phyloP scores from a whole-genome alignment of 192 early-diverging fungal genomes.

The Podila horticola region DNA sequence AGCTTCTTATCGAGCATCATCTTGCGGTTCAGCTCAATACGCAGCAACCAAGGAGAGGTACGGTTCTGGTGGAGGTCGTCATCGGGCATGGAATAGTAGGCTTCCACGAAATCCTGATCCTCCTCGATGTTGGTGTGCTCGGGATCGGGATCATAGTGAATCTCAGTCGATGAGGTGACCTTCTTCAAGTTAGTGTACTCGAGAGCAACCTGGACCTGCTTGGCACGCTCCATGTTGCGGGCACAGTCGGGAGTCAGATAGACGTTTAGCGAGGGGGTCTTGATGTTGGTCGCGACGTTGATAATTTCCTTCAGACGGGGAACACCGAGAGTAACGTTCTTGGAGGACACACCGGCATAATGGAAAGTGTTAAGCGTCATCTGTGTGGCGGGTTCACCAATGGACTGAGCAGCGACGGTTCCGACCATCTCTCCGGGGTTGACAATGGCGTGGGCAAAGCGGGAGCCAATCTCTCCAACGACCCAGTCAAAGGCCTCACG shows the following conservation, averaged over 20 bases:
- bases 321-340: slow-evolving; percentile 97
- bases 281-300: slow-evolving; percentile 97
- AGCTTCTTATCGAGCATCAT: slow-evolving; percentile 92
- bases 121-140: slow-evolving; percentile 82
- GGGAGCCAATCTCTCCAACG: slow-evolving; percentile 90
- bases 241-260: slow-evolving; percentile 77
- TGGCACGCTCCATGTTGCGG: slow-evolving; percentile 82
- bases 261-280: slow-evolving; percentile 89
- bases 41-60: slow-evolving; percentile 81
- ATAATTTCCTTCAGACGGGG: slow-evolving; percentile 99
- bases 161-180: slow-evolving; percentile 88
- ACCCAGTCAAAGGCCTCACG: slow-evolving; percentile 94
- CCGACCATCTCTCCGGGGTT: slow-evolving; percentile 99
- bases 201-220: slow-evolving; percentile 86
- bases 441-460: slow-evolving; percentile 92
- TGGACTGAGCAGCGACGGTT: slow-evolving; percentile 96
- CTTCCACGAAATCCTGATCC: slow-evolving; percentile 89
- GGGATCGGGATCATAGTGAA: slow-evolving; percentile 96
- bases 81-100: slow-evolving; percentile 86
- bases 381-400: slow-evolving; percentile 99
- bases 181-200: slow-evolving; percentile 93
- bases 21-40: slow-evolving; percentile 79
- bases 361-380: slow-evolving; percentile 99
- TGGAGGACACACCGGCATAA: slow-evolving; percentile 96
- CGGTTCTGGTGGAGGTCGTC: slow-evolving; percentile 68